Evolutionary conservation across 352 stramenopile species (phyloP).

Genomic region (Pythium pyrilobum): DNA sequence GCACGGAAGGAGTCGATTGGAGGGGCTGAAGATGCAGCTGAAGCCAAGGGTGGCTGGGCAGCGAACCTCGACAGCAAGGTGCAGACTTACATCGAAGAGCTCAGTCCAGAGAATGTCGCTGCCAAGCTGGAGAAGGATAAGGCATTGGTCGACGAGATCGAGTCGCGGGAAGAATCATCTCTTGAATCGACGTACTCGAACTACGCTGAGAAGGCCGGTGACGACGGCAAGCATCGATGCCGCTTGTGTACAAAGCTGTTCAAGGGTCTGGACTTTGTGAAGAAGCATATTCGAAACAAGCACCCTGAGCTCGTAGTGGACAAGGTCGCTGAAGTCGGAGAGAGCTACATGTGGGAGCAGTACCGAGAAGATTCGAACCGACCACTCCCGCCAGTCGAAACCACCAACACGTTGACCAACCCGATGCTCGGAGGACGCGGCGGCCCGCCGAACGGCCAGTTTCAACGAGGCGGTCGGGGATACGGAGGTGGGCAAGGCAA

Average conservation of each 20-base stretch:
- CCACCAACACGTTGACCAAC: conserved; percentile 54
- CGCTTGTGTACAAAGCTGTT: conserved; percentile 86
- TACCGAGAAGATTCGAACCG: conserved; percentile 78
- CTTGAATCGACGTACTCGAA: conserved; percentile 75
- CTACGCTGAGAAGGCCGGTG: conserved; percentile 78
- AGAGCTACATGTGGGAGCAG: conserved; percentile 87
- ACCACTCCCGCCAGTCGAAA: conserved; percentile 70
- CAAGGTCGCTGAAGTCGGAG: conserved; percentile 73
- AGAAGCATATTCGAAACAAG: conserved; percentile 88
- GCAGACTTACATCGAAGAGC: conserved; percentile 53
- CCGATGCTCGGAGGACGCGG: conserved; percentile 44
- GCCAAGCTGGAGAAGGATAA: conserved; percentile 50
- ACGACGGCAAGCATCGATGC: conserved; percentile 79
- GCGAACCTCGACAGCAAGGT: conserved; percentile 74
- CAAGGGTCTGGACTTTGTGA: conserved; percentile 84
- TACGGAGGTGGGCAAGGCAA: conserved; percentile 26
- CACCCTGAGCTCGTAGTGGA: conserved; percentile 79
- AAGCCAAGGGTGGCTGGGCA: conserved; percentile 66
- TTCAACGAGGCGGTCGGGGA: conserved; percentile 19
- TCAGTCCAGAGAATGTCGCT: conserved; percentile 40
- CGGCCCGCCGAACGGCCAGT: conserved; percentile 13
- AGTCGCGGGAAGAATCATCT: conserved; percentile 60
- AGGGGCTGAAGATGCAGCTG: conserved; percentile 17
- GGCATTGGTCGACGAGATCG: conserved; percentile 70
- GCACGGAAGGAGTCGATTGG: conserved; percentile 37